Evolutionary conservation across 73 alveolate species (phyloP), one percentile per base, ranked within the genome.

Genomic region (Paramecium primaurelia): DNA sequence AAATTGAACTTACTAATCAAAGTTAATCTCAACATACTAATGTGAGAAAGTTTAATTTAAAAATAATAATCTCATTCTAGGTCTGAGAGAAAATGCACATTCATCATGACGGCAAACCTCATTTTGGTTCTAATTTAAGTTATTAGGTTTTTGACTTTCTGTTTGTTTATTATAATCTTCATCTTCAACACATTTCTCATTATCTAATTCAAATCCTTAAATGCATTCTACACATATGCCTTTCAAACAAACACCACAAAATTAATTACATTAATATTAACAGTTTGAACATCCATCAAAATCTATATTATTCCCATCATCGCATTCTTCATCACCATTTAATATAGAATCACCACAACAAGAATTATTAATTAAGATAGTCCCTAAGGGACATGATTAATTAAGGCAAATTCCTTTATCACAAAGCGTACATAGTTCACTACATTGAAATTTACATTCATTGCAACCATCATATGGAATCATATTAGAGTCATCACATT

Each of bases 271-370:
- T 49, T 95, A 95, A 38, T 90, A n/a, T 16, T 6, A 9, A 18
- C 98, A 93, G 7, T 71, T 6, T 12, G 59, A 49, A 49, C 92
- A 85, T 14, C 92, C 92, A 58, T 85, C 92, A 20, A 45, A 85
- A 25, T 85, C 38, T 22, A 54, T 44, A 4, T 3, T 0, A 51
- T 85, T 85, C 1, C 92, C 92, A 34, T 85, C 92, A 90, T 92
- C 96, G n/a, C 97, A 94, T 32, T 64, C 68, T 44, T 92, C 95
- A 59, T 87, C 42, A 11, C 71, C 34, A 40, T 18, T 11, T 18
- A 10, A 12, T 7, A 49, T 49, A 20, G 42, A 42, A 42, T 77
- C 26, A 6, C 89, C 89, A 77, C 89, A 49, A 49, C 59, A 49
- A 3, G 59, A 49, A 12, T 11, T 14, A 14, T 49, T 12, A 0